Percentiles rank a stretch among this genome's conserved stretches.
Conservation (phyloP, 2,329 filamentous ascomycete genomes). For the Exophiala sp. region DNA sequence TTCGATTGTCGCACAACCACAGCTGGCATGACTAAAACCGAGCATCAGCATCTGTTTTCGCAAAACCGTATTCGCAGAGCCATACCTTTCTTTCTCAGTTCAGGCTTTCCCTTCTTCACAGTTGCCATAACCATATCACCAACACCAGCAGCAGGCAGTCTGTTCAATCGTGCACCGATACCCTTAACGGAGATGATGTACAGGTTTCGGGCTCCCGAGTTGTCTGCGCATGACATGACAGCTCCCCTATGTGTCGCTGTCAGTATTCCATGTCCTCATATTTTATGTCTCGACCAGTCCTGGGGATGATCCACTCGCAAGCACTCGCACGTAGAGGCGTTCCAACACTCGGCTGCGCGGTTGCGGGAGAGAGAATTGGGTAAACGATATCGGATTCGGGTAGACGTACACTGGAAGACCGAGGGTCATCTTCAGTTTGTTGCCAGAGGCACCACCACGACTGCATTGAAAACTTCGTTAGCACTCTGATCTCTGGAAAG, state of each 20-base stretch:
- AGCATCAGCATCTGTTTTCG: slow-evolving; percentile 1
- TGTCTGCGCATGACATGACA: slow-evolving; percentile 99
- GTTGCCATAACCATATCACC: slow-evolving; percentile 99
- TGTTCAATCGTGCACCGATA: slow-evolving; percentile 95
- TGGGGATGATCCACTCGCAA: too few relatives aligned
- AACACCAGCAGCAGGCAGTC: slow-evolving; percentile 93
- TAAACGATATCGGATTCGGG: slow-evolving; percentile 10
- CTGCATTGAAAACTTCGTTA: slow-evolving; percentile 34
- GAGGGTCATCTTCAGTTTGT: slow-evolving; percentile 99
- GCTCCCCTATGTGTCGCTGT: slow-evolving; percentile 67
- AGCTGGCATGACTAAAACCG: slow-evolving; percentile 77
- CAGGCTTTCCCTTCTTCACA: slow-evolving; percentile 99
- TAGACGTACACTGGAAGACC: slow-evolving; percentile 96
- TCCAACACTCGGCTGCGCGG: too few relatives aligned
- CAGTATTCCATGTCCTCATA: slow-evolving; percentile 2
- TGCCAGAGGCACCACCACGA: slow-evolving; percentile 88
- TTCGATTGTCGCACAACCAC: slow-evolving; percentile 99
- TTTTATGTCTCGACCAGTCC: neutral
- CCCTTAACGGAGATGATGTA: slow-evolving; percentile 99
- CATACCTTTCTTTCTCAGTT: slow-evolving; percentile 87
- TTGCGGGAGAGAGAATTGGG: slow-evolving; percentile 1
- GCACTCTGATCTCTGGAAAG: neutral
- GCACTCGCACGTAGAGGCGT: too few relatives aligned
- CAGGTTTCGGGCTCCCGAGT: slow-evolving; percentile 96
- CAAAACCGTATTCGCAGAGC: neutral